These are phyloP conservation scores for Heritiera littoralis DNA, from an alignment of 345 rosid genomes.

Conservation along the genomic window DNA sequence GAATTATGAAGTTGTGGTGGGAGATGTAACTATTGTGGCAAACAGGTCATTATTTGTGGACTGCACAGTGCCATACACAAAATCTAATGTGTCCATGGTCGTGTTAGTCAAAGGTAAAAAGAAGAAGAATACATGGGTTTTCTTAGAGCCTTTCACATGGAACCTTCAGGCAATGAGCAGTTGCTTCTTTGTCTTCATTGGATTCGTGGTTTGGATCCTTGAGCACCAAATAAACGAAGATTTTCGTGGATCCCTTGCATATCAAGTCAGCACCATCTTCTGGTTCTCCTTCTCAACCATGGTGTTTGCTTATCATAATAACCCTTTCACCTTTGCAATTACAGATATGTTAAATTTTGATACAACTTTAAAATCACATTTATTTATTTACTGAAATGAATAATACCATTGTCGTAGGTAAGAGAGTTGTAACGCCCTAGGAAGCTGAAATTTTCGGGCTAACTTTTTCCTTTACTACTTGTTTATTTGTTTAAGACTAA, in stretches of 20 bases:
- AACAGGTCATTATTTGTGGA: constrained; percentile 33
- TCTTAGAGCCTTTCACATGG: constrained; percentile 64
- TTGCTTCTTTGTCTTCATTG: constrained; percentile 57
- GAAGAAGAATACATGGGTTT: constrained; percentile 60
- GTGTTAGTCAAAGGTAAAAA: constrained; percentile 46
- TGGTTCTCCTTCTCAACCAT: constrained; percentile 82
- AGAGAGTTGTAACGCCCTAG: constrained; percentile 21
- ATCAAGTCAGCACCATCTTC: constrained; percentile 55
- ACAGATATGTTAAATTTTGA: not conserved
- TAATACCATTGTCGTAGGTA: constrained; percentile 38
- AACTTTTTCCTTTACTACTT: too few species aligned
- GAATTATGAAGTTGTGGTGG: constrained; percentile 44
- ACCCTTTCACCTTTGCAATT: not conserved
- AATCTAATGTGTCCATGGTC: constrained; percentile 69
- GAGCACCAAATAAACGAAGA: constrained; percentile 68
- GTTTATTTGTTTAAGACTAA: too few species aligned
- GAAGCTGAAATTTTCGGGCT: too few species aligned
- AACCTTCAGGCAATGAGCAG: constrained; percentile 57
- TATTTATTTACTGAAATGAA: not conserved
- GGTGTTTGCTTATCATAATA: constrained; percentile 43
- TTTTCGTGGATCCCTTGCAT: constrained; percentile 46
- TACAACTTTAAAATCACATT: not conserved
- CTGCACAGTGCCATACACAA: constrained; percentile 66
- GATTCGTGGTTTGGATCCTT: constrained; percentile 66
- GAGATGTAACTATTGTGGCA: too few species aligned